Conservation (phyloP, 169 alveolate genomes). For the Eimeria maxima region DNA sequence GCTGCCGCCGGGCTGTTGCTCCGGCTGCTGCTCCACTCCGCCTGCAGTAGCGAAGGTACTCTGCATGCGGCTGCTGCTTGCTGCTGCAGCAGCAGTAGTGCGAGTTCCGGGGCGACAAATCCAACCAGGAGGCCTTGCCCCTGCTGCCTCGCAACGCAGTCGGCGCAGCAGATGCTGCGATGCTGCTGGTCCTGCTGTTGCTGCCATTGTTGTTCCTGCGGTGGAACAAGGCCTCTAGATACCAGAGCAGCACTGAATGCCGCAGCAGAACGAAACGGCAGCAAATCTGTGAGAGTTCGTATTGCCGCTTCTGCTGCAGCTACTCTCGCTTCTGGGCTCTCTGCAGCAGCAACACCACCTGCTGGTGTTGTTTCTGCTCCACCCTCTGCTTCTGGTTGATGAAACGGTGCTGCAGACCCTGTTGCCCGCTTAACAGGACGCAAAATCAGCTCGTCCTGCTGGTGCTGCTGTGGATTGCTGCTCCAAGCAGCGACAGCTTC, state of each 20-base stretch:
- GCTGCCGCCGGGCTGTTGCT: slow-evolving; percentile 1
- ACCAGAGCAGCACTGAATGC: slow-evolving; percentile 30
- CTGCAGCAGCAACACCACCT: neutral
- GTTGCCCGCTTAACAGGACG: neutral
- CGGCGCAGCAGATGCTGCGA: slow-evolving; percentile 5
- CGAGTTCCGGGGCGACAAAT: neutral
- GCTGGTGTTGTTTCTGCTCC: neutral
- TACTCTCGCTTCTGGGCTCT: neutral
- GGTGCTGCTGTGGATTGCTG: too few species aligned
- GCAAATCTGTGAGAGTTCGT: slow-evolving; percentile 15
- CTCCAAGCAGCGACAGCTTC: too few species aligned
- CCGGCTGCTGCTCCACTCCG: slow-evolving; percentile 15
- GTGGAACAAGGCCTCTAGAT: neutral
- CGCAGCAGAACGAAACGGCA: slow-evolving; percentile 37
- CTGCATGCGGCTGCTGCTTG: neutral
- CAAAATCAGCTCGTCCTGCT: too few species aligned
- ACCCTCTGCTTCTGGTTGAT: neutral
- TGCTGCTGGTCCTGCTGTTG: neutral
- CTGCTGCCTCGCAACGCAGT: slow-evolving; percentile 49
- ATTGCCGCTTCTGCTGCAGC: slow-evolving; percentile 37
- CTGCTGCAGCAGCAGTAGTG: slow-evolving; percentile 56
- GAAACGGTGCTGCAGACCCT: slow-evolving; percentile 6
- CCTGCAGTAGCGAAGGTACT: slow-evolving; percentile 11
- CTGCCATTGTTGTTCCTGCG: neutral
- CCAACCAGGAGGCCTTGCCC: slow-evolving; percentile 23